Base-by-base conservation (phyloP, 805 yeast genomes). In the Candida pseudofarinosa region DNA sequence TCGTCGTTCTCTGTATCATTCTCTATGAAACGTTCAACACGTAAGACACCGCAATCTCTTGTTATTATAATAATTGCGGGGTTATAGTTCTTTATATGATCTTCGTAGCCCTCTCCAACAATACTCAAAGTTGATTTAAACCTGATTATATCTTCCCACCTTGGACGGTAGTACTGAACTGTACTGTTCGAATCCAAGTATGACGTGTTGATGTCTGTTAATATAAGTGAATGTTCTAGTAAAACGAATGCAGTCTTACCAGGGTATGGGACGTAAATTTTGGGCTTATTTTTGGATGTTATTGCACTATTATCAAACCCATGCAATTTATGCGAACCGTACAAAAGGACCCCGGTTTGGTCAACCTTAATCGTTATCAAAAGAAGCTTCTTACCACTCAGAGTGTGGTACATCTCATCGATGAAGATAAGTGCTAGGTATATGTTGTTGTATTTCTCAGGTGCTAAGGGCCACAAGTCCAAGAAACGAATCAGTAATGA, bases 141-240 rank as follows among this genome's bases (percentile, higher is more conserved):
- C 4, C 73, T 64, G 10, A 90, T 69, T 10, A 79, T 67, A 58
- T 91, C 97, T 60, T 89, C 96, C 96, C 96, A 90, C 52, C 82
- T 74, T 3, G 78, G 72, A 38, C 56, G 59, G 45, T 67, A 59
- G 48, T 63, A 67, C 36, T 52, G 55, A 17, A 49, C 49, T 2
- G 61, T 40, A 6, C 48, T 39, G 16, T 47, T 35, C 0, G 58
- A 41, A 19, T 55, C 53, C 10, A 58, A 55, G 39, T 60, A 62
- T 2, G 67, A 54, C 17, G 62, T 52, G 37, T 77, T 68, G 7
- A 83, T 66, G 51, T 86, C 95, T 1, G 85, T 73, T 41, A 90
- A 54, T 1, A 86, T 79, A 10, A 88, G 70, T 0, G 88, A 77
- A 39, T 79, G 73, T 8, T 74, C 75, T 34, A 82, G 70, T 1